A percentile compares a stretch with the other conserved stretches of the same genome.
Conservation (phyloP, 495 filamentous ascomycete species). For the Sabuloglossum arenarium region DNA sequence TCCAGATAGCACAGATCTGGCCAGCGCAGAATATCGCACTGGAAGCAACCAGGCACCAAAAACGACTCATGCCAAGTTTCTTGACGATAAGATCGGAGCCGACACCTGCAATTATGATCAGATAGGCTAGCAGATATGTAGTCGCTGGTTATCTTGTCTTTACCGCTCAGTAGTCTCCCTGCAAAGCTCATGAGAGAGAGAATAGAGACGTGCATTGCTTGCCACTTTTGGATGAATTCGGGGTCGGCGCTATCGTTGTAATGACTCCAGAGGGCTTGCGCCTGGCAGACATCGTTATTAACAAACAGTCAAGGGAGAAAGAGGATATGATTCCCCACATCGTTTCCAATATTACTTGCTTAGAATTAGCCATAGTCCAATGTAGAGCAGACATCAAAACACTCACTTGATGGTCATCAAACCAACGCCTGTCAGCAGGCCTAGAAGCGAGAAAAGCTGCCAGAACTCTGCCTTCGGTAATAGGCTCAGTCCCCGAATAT, state of each 20-base stretch:
- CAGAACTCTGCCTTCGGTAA: conserved; percentile 67
- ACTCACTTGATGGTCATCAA: conserved; percentile 98
- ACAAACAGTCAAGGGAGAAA: conserved; percentile 3
- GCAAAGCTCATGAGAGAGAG: conserved; percentile 69
- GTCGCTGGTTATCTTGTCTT: conserved; percentile 6
- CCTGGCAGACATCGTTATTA: conserved; percentile 16
- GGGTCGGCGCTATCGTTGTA: conserved; percentile 54
- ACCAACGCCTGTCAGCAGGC: conserved; percentile 73
- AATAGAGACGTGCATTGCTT: conserved; percentile 85
- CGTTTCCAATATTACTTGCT: conserved; percentile 81
- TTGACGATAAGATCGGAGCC: conserved; percentile 82
- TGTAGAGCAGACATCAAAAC: background rate
- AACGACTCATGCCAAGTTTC: conserved; percentile 52
- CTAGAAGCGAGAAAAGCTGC: conserved; percentile 72
- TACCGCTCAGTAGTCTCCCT: conserved; percentile 60
- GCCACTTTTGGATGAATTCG: conserved; percentile 58
- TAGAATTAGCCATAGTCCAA: conserved; percentile 17
- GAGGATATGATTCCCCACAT: conserved; percentile 26
- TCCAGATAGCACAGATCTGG: conserved; percentile 57
- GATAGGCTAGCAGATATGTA: background rate
- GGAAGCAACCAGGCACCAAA: conserved; percentile 74
- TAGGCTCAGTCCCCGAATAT: conserved; percentile 73
- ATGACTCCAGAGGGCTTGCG: conserved; percentile 56
- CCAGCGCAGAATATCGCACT: conserved; percentile 58
- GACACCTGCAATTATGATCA: conserved; percentile 31